phyloP scores from a whole-genome alignment of 306 rosid genomes.

The Malus orientalis region DNA sequence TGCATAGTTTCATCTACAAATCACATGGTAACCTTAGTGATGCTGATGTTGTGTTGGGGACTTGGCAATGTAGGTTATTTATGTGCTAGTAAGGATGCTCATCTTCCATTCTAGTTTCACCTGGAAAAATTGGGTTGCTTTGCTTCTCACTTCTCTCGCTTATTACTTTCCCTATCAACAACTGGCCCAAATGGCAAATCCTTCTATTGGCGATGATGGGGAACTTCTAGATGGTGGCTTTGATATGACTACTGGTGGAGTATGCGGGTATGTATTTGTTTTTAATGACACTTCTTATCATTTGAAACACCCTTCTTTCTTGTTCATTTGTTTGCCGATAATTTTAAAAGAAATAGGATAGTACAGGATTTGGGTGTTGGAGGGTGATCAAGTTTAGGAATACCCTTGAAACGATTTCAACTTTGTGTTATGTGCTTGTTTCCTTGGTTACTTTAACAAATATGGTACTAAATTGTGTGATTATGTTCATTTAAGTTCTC shows the following conservation, averaged over 20 bases:
- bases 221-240: slow-evolving; percentile 95
- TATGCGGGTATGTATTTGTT: slow-evolving; percentile 64
- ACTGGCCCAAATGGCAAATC: slow-evolving; percentile 66
- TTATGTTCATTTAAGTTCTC: neutral
- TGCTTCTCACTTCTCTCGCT: slow-evolving; percentile 52
- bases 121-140: slow-evolving; percentile 78
- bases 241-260: slow-evolving; percentile 83
- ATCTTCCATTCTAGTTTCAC: slow-evolving; percentile 63
- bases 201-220: slow-evolving; percentile 55
- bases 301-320: neutral
- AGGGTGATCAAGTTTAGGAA: neutral
- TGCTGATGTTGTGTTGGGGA: neutral
- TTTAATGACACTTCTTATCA: neutral
- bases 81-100: slow-evolving; percentile 53
- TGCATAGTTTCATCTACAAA: neutral
- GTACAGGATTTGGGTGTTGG: neutral
- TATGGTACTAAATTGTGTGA: neutral
- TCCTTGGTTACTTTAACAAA: neutral
- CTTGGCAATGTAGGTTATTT: slow-evolving; percentile 36
- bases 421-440: neutral
- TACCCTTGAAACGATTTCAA: neutral
- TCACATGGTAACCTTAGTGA: neutral
- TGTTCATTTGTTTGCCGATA: neutral
- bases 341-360: neutral
- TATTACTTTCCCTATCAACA: slow-evolving; percentile 60